Evolutionary conservation across 805 yeast species (phyloP), one percentile per base, ranked within the genome.

Genomic region (Starmerella bombi): DNA sequence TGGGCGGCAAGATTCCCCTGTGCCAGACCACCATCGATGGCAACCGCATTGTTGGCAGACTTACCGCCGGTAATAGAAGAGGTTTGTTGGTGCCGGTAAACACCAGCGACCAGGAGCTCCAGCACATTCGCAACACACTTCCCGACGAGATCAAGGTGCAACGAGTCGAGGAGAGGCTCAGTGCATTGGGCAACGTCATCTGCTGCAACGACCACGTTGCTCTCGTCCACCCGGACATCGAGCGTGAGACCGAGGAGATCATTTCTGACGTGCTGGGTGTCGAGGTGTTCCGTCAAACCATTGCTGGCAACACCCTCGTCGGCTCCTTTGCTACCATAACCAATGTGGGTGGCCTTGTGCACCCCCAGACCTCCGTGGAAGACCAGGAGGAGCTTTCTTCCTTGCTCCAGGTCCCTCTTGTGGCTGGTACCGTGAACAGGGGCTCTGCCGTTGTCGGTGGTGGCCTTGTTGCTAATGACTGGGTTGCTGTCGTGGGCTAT

Each of bases 131-230:
- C 73, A 91, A 91, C 68, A 77, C 93, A 50, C 73, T 91, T 54
- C 99, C 99, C 14, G 99, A 91, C 57, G 64, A 77, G 38, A 95
- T 91, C 52, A 86, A 81, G 64, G 85, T 91, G 55, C 98, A 91
- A 67, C 76, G 99, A 62, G 94, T 93, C 30, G 99, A 91, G 65
- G 99, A 91, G 67, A 77, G 98, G 60, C 69, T 91, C 49, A 81
- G 94, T 38, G 98, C 99, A 12, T 67, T 91, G 51, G 99, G 99
- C 55, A 91, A 91, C 55, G 98, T 91, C 48, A 85, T 91, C 57
- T 88, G 97, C 65, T 88, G 97, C 67, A 91, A 91, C 64, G 99
- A 91, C 63, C 91, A 91, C 60, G 99, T 93, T 54, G 99, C 99
- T 3, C 72, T 91, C 50, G 98, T 91, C 40, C 99, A 91, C 64